Evolutionary conservation across 179 eudicot species (phyloP), one percentile per base, ranked within the genome.

Genomic region (Corrigiola litoralis): DNA sequence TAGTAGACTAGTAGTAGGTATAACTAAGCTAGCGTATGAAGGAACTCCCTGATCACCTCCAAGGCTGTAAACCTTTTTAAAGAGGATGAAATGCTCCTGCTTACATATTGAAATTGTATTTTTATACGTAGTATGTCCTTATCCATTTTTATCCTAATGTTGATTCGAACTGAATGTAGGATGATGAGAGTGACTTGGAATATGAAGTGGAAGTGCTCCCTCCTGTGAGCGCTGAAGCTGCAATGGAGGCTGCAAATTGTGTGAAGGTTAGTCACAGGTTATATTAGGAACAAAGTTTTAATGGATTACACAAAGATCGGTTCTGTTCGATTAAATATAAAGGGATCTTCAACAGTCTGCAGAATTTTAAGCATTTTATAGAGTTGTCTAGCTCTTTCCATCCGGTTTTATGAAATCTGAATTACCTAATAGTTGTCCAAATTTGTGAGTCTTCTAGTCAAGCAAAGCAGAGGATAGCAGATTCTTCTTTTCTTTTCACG

Each of bases 121-220:
- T n/a, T n/a, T n/a, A n/a, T n/a, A n/a, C n/a, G n/a, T n/a, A n/a
- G n/a, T n/a, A n/a, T n/a, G n/a, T n/a, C n/a, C n/a, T n/a, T n/a
- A n/a, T n/a, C n/a, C n/a, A n/a, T n/a, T n/a, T n/a, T n/a, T 53
- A 18, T 44, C 57, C 37, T 32, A 53, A 42, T 52, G 59, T 27
- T 34, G 51, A 5, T 61, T 14, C 13, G 10, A 53, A 33, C 53
- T 55, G 23, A 16, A 58, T 73, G 56, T 75, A 90, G 94, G 98
- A 87, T 66, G 89, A 83, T 72, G 98, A 92, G 50, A 92, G 98
- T 81, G 98, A 92, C 79, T 72, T 92, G 54, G 98, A 92, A 48
- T 79, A 58, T 65, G 95, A 92, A 61, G 12, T 87, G 79, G 95
- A 91, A 75, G 78, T 85, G 52, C 46, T 68, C 28, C 96, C 97